phyloP scores from a whole-genome alignment of 306 rosid genomes.

The Cercis canadensis region DNA sequence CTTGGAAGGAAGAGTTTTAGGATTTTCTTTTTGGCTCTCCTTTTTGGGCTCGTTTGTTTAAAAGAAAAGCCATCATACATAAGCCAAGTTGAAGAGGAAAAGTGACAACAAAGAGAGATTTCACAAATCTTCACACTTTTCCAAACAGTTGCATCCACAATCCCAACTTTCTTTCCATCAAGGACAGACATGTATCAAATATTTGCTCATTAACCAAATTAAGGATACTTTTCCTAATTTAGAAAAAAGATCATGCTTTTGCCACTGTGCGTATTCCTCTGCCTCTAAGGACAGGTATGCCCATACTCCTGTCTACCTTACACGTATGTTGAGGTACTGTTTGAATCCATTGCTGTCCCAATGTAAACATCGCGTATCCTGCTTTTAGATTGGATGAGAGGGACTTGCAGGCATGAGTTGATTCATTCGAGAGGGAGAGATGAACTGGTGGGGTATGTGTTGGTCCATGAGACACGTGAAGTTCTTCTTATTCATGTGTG shows the following conservation, averaged over 20 bases:
- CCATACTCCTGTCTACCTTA: constrained; percentile 51
- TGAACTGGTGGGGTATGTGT: constrained; percentile 58
- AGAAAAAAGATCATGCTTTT: constrained; percentile 42
- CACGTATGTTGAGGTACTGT: constrained; percentile 47
- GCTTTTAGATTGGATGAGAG: constrained; percentile 64
- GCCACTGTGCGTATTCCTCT: constrained; percentile 44
- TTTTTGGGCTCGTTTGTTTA: constrained; percentile 55
- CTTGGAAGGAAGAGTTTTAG: constrained; percentile 66
- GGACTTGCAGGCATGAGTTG: constrained; percentile 46
- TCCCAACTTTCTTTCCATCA: constrained; percentile 53
- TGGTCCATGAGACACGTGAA: constrained; percentile 90
- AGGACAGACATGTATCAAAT: constrained; percentile 48
- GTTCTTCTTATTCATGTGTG: constrained; percentile 50
- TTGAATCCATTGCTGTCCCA: constrained; percentile 53
- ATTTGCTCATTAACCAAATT: constrained; percentile 45
- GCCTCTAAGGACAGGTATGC: constrained; percentile 39
- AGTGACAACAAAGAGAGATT: constrained; percentile 76
- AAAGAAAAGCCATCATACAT: constrained; percentile 59
- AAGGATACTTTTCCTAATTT: constrained; percentile 61
- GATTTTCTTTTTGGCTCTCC: constrained; percentile 60
- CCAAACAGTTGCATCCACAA: constrained; percentile 72
- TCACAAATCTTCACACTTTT: constrained; percentile 81
- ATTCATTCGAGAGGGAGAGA: constrained; percentile 52
- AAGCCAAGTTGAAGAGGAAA: constrained; percentile 72
- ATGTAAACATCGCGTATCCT: constrained; percentile 62